Base-by-base conservation (phyloP, 345 rosid genomes). In the Raphanus sativus region DNA sequence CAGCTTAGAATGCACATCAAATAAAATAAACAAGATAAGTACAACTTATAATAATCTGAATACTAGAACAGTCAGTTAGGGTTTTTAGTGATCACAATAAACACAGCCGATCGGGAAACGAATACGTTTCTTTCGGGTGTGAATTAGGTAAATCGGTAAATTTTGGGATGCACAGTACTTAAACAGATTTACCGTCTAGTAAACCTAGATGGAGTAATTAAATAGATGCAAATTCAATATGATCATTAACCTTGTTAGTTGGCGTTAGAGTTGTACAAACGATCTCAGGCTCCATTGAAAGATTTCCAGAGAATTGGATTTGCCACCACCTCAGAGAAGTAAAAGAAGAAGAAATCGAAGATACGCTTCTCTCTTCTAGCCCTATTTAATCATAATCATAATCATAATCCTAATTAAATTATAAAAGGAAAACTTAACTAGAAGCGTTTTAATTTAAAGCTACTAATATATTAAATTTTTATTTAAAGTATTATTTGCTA, bases 241-340 rank as follows among this genome's bases (percentile, higher is more conserved):
- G 65, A 25, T 52, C 24, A 45, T 12, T 38, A 48, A 91, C 98
- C 98, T 89, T 79, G n/a, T 82, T 82, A 4, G 34, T 38, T 3
- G 74, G 78, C 67, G 81, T 87, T 29, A 56, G 69, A 71, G 71
- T 70, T 34, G 87, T 86, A 38, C 86, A 84, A 28, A 90, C 82
- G 80, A 89, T 84, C 86, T 90, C 91, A 0, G 93, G 85, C 78
- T 91, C 95, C 90, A 93, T 88, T 56, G 48, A 74, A 16, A n/a
- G 81, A 73, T 55, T 11, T 9, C 30, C 6, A 65, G 0, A 12
- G 12, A 40, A 56, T 26, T 17, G 83, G 4, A 30, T 30, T 52
- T 9, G 45, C 28, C 72, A 33, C 24, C 3, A 45, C 9, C 8
- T 42, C 2, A 38, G 75, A 62, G 50, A 72, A 32, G 58, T 29